A percentile compares a stretch with the other conserved stretches of the same genome.
phyloP scores from a whole-genome alignment of 345 rosid genomes.

The Cardiospermum halicacabum region DNA sequence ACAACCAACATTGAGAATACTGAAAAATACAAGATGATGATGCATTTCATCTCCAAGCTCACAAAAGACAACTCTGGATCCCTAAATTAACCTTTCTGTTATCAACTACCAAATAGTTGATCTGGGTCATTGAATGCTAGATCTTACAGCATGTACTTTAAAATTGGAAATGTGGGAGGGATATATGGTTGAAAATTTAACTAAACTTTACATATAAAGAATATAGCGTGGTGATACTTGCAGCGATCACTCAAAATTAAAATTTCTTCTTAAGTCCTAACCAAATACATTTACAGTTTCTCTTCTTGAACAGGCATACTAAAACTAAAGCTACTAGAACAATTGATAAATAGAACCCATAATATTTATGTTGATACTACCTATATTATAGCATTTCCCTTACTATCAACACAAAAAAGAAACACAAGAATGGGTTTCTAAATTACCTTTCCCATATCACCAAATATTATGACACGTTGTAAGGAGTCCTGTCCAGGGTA shows the following conservation, averaged over 20 bases:
- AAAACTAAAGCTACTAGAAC: background rate
- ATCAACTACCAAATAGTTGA: background rate
- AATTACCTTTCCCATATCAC: constrained; percentile 86
- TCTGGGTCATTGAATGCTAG: background rate
- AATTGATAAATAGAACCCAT: background rate
- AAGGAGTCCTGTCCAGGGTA: constrained; percentile 89
- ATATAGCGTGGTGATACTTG: background rate
- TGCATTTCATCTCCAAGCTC: background rate
- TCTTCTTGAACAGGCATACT: background rate
- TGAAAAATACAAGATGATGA: background rate
- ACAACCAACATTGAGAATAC: background rate
- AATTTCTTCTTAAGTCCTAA: background rate
- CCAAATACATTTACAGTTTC: background rate
- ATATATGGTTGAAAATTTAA: background rate
- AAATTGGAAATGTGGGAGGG: background rate
- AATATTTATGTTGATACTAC: background rate
- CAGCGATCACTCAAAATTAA: background rate
- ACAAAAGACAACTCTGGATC: background rate
- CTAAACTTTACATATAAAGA: background rate
- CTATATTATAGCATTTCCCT: background rate
- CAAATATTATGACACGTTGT: constrained; percentile 74
- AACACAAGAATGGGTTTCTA: constrained; percentile 2
- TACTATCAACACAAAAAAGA: background rate
- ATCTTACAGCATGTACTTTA: background rate
- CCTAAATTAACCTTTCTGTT: background rate